Percentiles rank a stretch among this genome's conserved stretches.
Evolutionary conservation across 2,329 filamentous ascomycete genomes (phyloP).

Genomic region (Xylaria sp.): DNA sequence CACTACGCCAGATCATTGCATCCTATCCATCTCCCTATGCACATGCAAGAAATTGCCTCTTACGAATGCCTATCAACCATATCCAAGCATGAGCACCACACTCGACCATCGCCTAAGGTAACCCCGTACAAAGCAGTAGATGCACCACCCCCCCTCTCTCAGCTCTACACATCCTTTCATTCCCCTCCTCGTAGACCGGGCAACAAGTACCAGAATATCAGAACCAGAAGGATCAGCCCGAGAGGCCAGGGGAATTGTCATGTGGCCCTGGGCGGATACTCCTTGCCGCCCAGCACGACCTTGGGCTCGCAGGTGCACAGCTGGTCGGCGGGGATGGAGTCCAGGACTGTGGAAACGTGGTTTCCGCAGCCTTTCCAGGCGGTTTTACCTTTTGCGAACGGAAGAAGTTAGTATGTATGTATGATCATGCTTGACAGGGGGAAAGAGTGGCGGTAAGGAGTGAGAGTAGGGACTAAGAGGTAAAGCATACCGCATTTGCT

Average conservation of each 20-base stretch:
- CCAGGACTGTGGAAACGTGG: constrained; percentile 72
- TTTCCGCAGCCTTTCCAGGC: constrained; percentile 74
- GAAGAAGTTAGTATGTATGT: constrained; percentile 1
- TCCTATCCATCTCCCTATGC: too few relatives aligned
- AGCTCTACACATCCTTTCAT: too few relatives aligned
- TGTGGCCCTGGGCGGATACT: constrained; percentile 72
- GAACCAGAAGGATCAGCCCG: constrained; percentile 5
- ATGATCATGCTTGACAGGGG: too few relatives aligned
- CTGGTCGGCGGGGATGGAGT: constrained; percentile 65
- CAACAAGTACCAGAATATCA: not conserved
- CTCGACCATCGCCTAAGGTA: too few relatives aligned
- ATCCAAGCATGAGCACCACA: too few relatives aligned
- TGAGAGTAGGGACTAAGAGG: too few relatives aligned
- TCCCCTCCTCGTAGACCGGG: not conserved
- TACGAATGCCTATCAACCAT: too few relatives aligned
- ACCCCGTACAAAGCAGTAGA: too few relatives aligned
- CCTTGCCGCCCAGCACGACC: constrained; percentile 68
- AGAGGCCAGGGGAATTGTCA: constrained; percentile 32
- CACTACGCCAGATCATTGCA: not conserved
- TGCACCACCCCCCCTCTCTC: too few relatives aligned
- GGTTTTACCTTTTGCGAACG: constrained; percentile 59
- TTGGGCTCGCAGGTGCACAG: constrained; percentile 75
- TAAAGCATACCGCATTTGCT: constrained; percentile 68
- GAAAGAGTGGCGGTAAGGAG: too few relatives aligned
- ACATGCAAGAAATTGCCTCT: not conserved